Evolutionary conservation across 2,329 filamentous ascomycete species (phyloP).

Genomic region (Fusarium sp.): DNA sequence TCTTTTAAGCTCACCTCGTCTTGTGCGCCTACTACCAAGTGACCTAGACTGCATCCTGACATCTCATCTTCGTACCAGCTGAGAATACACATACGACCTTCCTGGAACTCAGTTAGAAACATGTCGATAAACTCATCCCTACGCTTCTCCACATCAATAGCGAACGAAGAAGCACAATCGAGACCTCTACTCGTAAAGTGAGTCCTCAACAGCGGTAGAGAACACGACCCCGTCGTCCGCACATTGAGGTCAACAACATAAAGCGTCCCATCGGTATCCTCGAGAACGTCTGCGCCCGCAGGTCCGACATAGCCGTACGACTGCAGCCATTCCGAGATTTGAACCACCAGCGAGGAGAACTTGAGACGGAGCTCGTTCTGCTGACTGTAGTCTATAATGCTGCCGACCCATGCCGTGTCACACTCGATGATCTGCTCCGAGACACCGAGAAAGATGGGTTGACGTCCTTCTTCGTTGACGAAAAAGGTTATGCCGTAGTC

Average conservation of each 20-base stretch:
- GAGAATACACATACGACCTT: conserved; percentile 45
- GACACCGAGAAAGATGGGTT: conserved; percentile 46
- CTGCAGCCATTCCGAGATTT: conserved; percentile 44
- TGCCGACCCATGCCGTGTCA: conserved; percentile 49
- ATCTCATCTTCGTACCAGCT: conserved; percentile 49
- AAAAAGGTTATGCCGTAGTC: conserved; percentile 52
- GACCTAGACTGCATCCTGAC: conserved; percentile 42
- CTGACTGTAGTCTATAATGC: conserved; percentile 47
- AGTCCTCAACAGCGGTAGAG: conserved; percentile 44
- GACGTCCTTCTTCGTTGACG: conserved; percentile 40
- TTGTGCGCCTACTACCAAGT: conserved; percentile 47
- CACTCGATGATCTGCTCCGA: conserved; percentile 51
- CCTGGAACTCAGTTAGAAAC: conserved; percentile 41
- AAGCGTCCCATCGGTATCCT: conserved; percentile 35
- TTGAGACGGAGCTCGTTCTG: conserved; percentile 46
- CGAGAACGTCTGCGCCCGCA: conserved; percentile 49
- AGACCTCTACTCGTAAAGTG: conserved; percentile 46
- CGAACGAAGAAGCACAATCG: conserved; percentile 46
- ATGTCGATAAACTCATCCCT: conserved; percentile 43
- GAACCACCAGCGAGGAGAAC: conserved; percentile 39
- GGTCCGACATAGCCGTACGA: conserved; percentile 48
- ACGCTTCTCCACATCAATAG: conserved; percentile 35
- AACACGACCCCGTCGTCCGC: conserved; percentile 48
- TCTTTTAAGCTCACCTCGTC: conserved; percentile 35
- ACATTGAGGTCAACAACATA: conserved; percentile 51